Base-by-base conservation (phyloP, 768 basidiomycete genomes). In the Podaxis sp. region DNA sequence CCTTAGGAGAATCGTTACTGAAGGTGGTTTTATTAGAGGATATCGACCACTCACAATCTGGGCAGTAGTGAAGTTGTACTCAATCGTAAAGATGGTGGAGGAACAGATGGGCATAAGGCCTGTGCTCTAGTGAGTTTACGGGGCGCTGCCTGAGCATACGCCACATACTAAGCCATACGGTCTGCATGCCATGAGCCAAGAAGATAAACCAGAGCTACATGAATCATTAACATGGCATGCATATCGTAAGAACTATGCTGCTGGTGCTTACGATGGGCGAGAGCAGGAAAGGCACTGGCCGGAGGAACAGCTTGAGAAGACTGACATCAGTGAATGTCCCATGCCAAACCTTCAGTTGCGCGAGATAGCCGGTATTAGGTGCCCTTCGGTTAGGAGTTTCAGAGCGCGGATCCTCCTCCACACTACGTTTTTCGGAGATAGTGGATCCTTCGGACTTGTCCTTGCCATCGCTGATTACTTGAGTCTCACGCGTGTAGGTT, bases 31-130 rank as follows among this genome's bases (percentile, higher is more conserved):
- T 44, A 46, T 53, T 49, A 13, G 33, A 52, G n/a, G 51, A 24
- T 36, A 13, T 44, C 26, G 11, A 17, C 22, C 17, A 40, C 71
- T 49, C 63, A 73, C 79, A 51, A 77, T 80, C 65, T 80, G 77
- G 4, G 77, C 69, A 1, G 79, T 76, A 48, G 71, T 72, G 67
- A 80, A 79, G 64, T 75, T 73, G 63, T 79, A 80, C 62, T 79
- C 78, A 12, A 79, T 68, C 0, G 78, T 80, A 65, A 80, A 80
- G 55, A 80, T 79, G 1, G 79, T 80, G 2, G 79, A 78, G 5
- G 79, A 80, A 54, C 78, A 80, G 9, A 80, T 74, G 0, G 77
- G 77, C 46, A 80, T 71, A 22, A 80, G 72, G 64, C 79, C 79
- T 80, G 13, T 44, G 13, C 15, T 13, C 42, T 15, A 15, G 42